Percentiles rank a stretch among this genome's conserved stretches.
phyloP scores from a whole-genome alignment of 1,284 basidiomycete species.

The Sparassis latifolia region DNA sequence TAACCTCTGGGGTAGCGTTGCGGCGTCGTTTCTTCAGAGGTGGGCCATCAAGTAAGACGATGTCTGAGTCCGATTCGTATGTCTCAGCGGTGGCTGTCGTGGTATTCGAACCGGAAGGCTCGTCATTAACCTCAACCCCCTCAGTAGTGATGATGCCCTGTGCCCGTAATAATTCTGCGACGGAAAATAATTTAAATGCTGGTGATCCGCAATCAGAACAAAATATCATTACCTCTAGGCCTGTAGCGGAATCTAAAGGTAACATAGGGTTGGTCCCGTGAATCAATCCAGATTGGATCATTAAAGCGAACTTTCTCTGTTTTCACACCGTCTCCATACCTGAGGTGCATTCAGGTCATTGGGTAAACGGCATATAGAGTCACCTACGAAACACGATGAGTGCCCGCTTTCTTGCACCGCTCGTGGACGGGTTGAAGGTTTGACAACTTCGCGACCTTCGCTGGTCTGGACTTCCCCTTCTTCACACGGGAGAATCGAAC shows the following conservation, averaged over 20 bases:
- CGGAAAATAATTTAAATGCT: too few species aligned
- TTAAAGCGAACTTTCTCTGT: not conserved
- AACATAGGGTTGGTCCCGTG: not conserved
- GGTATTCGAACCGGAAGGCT: too few species aligned
- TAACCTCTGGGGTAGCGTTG: too few species aligned
- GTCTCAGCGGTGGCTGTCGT: too few species aligned
- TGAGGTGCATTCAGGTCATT: not conserved
- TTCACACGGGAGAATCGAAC: not conserved
- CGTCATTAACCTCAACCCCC: too few species aligned
- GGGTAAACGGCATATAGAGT: not conserved
- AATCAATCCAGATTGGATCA: not conserved
- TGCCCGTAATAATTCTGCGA: too few species aligned
- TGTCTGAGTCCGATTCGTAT: too few species aligned
- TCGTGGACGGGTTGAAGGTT: slow-evolving; percentile 5
- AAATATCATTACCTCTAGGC: not conserved
- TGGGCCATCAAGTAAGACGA: too few species aligned
- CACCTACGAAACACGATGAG: slow-evolving; percentile 8
- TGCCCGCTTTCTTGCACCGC: slow-evolving; percentile 6
- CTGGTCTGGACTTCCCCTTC: not conserved
- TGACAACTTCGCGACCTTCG: too few species aligned
- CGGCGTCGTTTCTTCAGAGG: too few species aligned
- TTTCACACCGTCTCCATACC: not conserved
- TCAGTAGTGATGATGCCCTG: too few species aligned
- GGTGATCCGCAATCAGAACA: not conserved
- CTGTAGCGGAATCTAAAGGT: slow-evolving; percentile 3